phyloP scores from a whole-genome alignment of 2,329 filamentous ascomycete genomes.

The Cladophialophora chaetospira region DNA sequence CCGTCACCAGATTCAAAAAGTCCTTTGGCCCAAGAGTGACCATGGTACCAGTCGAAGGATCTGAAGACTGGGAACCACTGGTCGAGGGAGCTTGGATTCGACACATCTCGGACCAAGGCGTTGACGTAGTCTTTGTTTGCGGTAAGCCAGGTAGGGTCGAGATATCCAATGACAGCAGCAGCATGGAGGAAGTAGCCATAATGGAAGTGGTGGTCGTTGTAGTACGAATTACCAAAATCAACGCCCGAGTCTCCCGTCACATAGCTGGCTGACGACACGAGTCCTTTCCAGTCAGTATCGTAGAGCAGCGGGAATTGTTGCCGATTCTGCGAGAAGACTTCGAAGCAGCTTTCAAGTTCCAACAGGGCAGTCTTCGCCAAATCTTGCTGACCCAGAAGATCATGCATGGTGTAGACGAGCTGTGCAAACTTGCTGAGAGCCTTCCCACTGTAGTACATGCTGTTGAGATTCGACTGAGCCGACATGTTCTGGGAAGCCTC shows the following conservation, averaged over 20 bases:
- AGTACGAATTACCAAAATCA: slow-evolving; percentile 89
- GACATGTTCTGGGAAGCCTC: slow-evolving; percentile 78
- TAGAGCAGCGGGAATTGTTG: slow-evolving; percentile 64
- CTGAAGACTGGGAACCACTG: slow-evolving; percentile 78
- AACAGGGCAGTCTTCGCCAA: slow-evolving; percentile 61
- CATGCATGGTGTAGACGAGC: slow-evolving; percentile 65
- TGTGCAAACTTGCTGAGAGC: slow-evolving; percentile 75
- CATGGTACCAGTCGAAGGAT: slow-evolving; percentile 90
- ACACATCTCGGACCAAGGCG: slow-evolving; percentile 76
- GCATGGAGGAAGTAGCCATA: slow-evolving; percentile 86
- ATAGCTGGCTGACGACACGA: slow-evolving; percentile 77
- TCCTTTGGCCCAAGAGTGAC: slow-evolving; percentile 84
- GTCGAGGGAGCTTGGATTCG: slow-evolving; percentile 73
- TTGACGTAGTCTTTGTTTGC: slow-evolving; percentile 80
- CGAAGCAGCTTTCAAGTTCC: slow-evolving; percentile 67
- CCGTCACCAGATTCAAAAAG: slow-evolving; percentile 57
- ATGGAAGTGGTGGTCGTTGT: slow-evolving; percentile 66
- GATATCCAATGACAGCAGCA: slow-evolving; percentile 76
- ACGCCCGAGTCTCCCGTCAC: slow-evolving; percentile 65
- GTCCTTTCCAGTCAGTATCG: slow-evolving; percentile 70
- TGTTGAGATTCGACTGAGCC: slow-evolving; percentile 73
- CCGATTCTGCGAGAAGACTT: slow-evolving; percentile 65
- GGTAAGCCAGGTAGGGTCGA: slow-evolving; percentile 74
- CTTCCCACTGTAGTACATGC: slow-evolving; percentile 93
- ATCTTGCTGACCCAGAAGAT: slow-evolving; percentile 61